Evolutionary conservation across 768 basidiomycete genomes (phyloP).

Genomic region (Lenzites betulinus): DNA sequence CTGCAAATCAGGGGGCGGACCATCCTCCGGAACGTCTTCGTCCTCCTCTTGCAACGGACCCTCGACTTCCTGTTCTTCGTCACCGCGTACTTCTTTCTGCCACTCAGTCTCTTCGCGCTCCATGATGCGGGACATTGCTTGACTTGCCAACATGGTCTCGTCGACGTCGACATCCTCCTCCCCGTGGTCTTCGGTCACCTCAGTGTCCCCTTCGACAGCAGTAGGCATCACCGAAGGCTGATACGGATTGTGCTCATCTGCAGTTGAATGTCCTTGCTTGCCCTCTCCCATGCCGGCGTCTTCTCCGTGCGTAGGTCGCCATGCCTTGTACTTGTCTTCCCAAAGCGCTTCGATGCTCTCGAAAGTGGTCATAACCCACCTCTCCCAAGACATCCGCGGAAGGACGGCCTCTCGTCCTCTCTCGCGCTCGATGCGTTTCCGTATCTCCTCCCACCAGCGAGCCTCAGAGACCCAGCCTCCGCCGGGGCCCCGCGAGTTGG

Average conservation of each 20-base stretch:
- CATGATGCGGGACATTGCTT: constrained; percentile 46
- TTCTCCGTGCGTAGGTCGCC: constrained; percentile 46
- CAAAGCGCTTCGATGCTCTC: constrained; percentile 89
- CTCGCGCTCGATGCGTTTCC: constrained; percentile 57
- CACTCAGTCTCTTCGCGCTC: constrained; percentile 35
- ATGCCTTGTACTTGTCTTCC: constrained; percentile 60
- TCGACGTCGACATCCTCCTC: constrained; percentile 52
- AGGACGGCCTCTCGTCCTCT: constrained; percentile 31
- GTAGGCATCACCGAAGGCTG: constrained; percentile 9
- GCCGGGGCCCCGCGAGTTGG: constrained; percentile 55
- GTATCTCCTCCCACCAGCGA: constrained; percentile 75
- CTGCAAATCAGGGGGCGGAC: constrained; percentile 28
- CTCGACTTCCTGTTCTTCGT: constrained; percentile 30
- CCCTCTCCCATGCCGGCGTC: neutral
- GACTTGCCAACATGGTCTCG: constrained; percentile 50
- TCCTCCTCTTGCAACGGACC: constrained; percentile 32
- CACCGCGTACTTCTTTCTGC: constrained; percentile 30
- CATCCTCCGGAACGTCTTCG: constrained; percentile 38
- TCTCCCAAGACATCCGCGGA: constrained; percentile 55
- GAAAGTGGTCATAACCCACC: constrained; percentile 83
- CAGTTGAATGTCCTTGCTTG: constrained; percentile 7
- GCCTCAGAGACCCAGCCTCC: constrained; percentile 73
- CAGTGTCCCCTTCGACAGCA: neutral
- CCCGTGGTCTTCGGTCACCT: neutral
- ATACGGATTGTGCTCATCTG: constrained; percentile 26